phyloP scores from a whole-genome alignment of 768 basidiomycete species.

The Leucocoprinus leucothites region DNA sequence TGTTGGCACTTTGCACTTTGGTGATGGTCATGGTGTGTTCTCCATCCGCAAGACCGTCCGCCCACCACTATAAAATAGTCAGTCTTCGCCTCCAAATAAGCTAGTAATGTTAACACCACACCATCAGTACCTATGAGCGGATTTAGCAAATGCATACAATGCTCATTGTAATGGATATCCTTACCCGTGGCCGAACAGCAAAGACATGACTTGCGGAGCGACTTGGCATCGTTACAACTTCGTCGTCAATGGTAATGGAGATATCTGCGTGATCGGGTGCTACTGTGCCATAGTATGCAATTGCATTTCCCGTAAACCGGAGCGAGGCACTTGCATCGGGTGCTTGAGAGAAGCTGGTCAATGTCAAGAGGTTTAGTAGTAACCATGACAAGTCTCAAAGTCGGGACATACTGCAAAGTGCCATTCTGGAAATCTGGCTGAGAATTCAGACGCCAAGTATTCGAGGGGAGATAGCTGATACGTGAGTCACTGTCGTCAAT shows the following conservation, averaged over 20 bases:
- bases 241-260: conserved; percentile 42
- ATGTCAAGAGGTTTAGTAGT: not conserved
- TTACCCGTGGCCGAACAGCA: conserved; percentile 21
- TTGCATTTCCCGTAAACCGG: conserved; percentile 46
- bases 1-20: conserved; percentile 23
- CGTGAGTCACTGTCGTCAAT: conserved; percentile 40
- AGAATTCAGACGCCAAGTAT: conserved; percentile 33
- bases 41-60: conserved; percentile 32
- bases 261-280: conserved; percentile 49
- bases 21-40: conserved; percentile 36
- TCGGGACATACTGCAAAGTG: conserved; percentile 40
- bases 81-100: not conserved
- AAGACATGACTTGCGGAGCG: conserved; percentile 30
- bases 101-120: conserved; percentile 14
- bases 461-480: conserved; percentile 36
- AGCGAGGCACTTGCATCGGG: conserved; percentile 40
- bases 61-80: conserved; percentile 35
- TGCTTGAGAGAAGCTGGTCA: conserved; percentile 36
- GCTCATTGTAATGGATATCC: not conserved
- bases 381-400: not conserved
- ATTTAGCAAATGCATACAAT: not conserved
- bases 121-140: conserved; percentile 29
- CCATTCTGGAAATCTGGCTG: conserved; percentile 28
- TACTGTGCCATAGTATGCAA: conserved; percentile 52
- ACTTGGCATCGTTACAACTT: conserved; percentile 27